Evolutionary conservation across 192 early-diverging fungal species (phyloP).

Genomic region (Dimargaris xerosporica): DNA sequence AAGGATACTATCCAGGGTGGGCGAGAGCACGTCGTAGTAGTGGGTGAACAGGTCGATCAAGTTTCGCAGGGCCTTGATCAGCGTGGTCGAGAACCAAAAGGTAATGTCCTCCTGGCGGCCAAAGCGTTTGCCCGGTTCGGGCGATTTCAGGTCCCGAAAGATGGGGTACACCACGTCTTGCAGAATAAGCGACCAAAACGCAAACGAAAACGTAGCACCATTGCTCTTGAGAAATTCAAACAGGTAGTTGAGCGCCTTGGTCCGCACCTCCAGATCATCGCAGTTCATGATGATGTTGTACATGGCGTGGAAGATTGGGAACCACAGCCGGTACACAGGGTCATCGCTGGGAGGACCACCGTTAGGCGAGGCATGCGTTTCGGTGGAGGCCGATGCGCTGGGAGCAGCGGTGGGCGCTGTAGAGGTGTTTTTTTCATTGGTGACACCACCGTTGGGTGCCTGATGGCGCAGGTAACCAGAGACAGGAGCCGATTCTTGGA

Average conservation of each 20-base stretch:
- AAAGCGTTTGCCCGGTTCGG: constrained; percentile 30
- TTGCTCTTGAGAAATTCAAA: constrained; percentile 70
- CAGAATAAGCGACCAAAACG: constrained; percentile 69
- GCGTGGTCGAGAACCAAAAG: constrained; percentile 86
- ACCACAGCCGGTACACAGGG: constrained; percentile 58
- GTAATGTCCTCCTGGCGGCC: constrained; percentile 72
- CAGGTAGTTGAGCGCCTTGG: constrained; percentile 64
- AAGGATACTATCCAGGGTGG: constrained; percentile 64
- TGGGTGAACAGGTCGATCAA: constrained; percentile 70
- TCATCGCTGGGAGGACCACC: constrained; percentile 29
- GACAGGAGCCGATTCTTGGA: background rate
- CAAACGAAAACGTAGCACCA: constrained; percentile 52
- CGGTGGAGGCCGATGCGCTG: background rate
- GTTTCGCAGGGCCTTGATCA: constrained; percentile 81
- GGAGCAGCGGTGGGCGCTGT: background rate
- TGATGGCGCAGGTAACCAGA: background rate
- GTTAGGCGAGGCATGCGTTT: constrained; percentile 10
- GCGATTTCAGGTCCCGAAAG: constrained; percentile 66
- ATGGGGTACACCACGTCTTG: constrained; percentile 79
- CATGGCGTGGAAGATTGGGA: constrained; percentile 75
- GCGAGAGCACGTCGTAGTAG: constrained; percentile 56
- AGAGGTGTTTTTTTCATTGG: background rate
- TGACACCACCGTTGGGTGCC: background rate
- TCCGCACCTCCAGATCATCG: constrained; percentile 81
- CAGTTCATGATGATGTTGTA: constrained; percentile 83